phyloP scores from a whole-genome alignment of 495 filamentous ascomycete species.

The Neurospora sp. region DNA sequence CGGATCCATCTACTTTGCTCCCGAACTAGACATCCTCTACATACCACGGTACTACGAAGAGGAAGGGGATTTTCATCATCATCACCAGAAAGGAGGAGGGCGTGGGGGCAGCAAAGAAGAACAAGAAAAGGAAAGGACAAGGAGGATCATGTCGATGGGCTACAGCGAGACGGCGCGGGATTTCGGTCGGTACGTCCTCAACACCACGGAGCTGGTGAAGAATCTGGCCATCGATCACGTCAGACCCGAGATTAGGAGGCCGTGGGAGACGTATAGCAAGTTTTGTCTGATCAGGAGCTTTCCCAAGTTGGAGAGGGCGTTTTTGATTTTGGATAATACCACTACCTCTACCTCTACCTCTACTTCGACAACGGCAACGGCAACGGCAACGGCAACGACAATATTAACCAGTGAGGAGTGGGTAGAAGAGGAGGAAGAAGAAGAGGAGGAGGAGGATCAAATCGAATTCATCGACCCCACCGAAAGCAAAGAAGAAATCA shows the following conservation, averaged over 20 bases:
- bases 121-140: neutral
- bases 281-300: constrained; percentile 35
- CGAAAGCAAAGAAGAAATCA: constrained; percentile 18
- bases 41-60: constrained; percentile 28
- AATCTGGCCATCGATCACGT: constrained; percentile 41
- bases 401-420: neutral
- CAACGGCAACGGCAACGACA: too few species aligned
- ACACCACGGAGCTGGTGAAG: constrained; percentile 15
- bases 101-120: neutral
- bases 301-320: constrained; percentile 27
- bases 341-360: neutral
- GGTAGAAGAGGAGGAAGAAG: constrained; percentile 2
- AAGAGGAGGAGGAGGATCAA: constrained; percentile 3
- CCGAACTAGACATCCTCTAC: constrained; percentile 37
- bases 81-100: neutral
- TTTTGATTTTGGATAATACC: constrained; percentile 22
- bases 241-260: constrained; percentile 31
- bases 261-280: constrained; percentile 46
- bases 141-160: constrained; percentile 22
- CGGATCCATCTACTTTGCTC: constrained; percentile 32
- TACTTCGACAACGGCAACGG: too few species aligned
- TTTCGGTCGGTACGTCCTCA: constrained; percentile 22
- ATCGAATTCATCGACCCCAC: constrained; percentile 29
- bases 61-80: neutral
- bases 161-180: constrained; percentile 36